Conservation (phyloP, 371 early-diverging fungal genomes). For the Mucor velutinosus region DNA sequence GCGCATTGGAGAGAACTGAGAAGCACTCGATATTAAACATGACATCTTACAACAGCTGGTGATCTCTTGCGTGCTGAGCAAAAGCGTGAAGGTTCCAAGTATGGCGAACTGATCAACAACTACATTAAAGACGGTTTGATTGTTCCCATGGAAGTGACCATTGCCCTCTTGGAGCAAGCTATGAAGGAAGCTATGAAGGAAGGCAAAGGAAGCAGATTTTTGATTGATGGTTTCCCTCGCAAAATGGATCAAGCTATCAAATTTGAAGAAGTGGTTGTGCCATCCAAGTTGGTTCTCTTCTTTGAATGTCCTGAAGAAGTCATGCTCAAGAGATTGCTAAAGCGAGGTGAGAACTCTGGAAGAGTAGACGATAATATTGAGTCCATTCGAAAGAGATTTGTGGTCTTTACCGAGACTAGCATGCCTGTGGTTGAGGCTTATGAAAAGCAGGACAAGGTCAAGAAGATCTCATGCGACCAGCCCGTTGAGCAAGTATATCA, state of each 20-base stretch:
- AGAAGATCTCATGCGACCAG: conserved; percentile 64
- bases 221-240: conserved; percentile 97
- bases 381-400: conserved; percentile 93
- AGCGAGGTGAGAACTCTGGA: conserved; percentile 92
- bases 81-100: conserved; percentile 76
- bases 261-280: conserved; percentile 87
- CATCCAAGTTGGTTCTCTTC: conserved; percentile 76
- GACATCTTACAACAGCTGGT: conserved; percentile 68
- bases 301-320: conserved; percentile 93
- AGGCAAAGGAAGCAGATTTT: conserved; percentile 62
- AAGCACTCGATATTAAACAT: background rate
- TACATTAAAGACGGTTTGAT: conserved; percentile 92
- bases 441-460: conserved; percentile 74
- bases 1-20: background rate
- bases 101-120: conserved; percentile 84
- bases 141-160: conserved; percentile 93
- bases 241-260: conserved; percentile 91
- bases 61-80: conserved; percentile 92
- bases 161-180: conserved; percentile 82
- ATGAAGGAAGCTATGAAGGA: conserved; percentile 70
- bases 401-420: conserved; percentile 79
- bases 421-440: conserved; percentile 91
- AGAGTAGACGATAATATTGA: conserved; percentile 95
- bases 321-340: conserved; percentile 85
- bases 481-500: conserved; percentile 61